These are phyloP conservation scores for Schwanniomyces vanrijiae DNA, from an alignment of 805 yeast species.

Conservation along the genomic window DNA sequence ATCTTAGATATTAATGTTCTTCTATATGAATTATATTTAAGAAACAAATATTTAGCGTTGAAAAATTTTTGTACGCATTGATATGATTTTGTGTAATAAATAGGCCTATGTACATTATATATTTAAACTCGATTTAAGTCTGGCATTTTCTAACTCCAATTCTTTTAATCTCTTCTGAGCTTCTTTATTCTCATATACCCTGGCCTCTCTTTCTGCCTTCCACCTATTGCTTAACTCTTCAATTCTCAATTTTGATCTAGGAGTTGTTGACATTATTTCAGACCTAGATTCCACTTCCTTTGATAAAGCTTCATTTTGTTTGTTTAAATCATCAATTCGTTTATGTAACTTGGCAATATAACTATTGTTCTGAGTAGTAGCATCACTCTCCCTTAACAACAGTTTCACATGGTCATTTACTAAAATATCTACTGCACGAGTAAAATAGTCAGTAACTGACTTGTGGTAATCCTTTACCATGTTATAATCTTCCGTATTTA, in stretches of 20 bases:
- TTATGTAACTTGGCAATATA: conserved; percentile 22
- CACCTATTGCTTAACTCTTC: conserved; percentile 64
- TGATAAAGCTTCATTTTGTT: conserved; percentile 19
- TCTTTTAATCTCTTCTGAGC: conserved; percentile 51
- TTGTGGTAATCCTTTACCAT: conserved; percentile 36
- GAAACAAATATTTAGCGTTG: conserved; percentile 9
- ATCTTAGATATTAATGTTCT: conserved; percentile 8
- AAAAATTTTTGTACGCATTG: conserved; percentile 12
- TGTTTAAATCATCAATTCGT: conserved; percentile 27
- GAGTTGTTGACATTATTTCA: conserved; percentile 13
- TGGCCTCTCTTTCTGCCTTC: conserved; percentile 70
- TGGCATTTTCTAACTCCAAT: conserved; percentile 54
- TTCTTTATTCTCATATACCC: conserved; percentile 60
- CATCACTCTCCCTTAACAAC: conserved; percentile 34
- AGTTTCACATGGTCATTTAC: conserved; percentile 54
- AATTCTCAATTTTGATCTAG: conserved; percentile 49
- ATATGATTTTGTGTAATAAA: conserved; percentile 6
- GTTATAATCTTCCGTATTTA: conserved; percentile 19
- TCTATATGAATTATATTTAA: background rate
- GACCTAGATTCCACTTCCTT: conserved; percentile 11
- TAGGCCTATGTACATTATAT: conserved; percentile 2
- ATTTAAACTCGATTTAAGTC: conserved; percentile 19
- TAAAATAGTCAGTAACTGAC: conserved; percentile 53
- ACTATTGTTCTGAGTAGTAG: conserved; percentile 13
- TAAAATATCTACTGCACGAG: conserved; percentile 59